Evolutionary conservation across 768 basidiomycete species (phyloP), one percentile per base, ranked within the genome.

Genomic region (Macrolepiota dolichaula): DNA sequence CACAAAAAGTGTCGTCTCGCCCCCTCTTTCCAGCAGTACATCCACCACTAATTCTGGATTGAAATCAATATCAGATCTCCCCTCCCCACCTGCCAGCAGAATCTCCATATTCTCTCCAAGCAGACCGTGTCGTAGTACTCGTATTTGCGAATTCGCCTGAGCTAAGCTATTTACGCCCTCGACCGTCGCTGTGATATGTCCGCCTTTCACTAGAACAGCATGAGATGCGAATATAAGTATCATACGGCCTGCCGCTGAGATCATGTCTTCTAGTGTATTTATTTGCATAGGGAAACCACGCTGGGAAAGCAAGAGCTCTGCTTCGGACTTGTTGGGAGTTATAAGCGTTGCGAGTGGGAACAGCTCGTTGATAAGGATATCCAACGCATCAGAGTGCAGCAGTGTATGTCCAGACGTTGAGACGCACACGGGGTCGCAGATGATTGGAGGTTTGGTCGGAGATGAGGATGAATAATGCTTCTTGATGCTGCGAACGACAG

Each of bases 361-460:
- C 1, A 96, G 72, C n/a, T 86, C 79, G 0, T 73, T 59, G 6
- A 84, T 77, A 62, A 97, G 66, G 2, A 80, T 77, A 7, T 79
- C 70, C 57, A 95, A 68, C 0, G 95, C 93, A 11, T 84, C 81
- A 15, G 81, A 73, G 4, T 87, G 79, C 9, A 97, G 79, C 1
- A 98, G 79, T 6, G 80, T 84, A 68, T 95, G 91, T 1, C 94
- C 94, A 0, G 92, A 93, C 0, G 95, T 96, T 2, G 92, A 93
- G 1, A 96, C 91, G 68, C 88, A 94, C 10, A 98, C 94, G 0
- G 95, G 94, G 69, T 98, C 95, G 62, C 92, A 85, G 27, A 96
- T 83, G 19, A 95, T 74, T 0, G 85, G 83, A 0, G 86, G 81
- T 51, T 55, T 60, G 32, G 27, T 10, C 4, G 49, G 13, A 25